phyloP scores from a whole-genome alignment of 23 red algal species.

The Gracilaria caudata region DNA sequence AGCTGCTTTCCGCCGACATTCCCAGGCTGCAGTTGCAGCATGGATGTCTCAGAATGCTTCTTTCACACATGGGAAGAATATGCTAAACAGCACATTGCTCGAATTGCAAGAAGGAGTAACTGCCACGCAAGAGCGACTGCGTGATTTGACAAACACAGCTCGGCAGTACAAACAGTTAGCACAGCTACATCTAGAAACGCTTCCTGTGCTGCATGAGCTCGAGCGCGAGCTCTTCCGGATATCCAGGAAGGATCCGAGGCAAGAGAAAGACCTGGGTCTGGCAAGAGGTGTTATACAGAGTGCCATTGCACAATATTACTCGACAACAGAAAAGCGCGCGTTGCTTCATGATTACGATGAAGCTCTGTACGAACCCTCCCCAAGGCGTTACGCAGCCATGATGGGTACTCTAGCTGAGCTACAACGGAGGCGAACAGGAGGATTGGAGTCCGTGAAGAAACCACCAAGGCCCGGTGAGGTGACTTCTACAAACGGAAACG shows the following conservation, averaged over 20 bases:
- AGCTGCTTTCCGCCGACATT: not conserved
- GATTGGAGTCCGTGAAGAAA: not conserved
- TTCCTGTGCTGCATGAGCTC: slow-evolving; percentile 54
- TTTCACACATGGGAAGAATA: slow-evolving; percentile 18
- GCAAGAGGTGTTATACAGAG: slow-evolving; percentile 64
- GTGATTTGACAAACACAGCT: slow-evolving; percentile 46
- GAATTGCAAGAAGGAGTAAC: slow-evolving; percentile 59
- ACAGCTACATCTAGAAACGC: slow-evolving; percentile 40
- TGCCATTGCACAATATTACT: slow-evolving; percentile 66
- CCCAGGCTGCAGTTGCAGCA: slow-evolving; percentile 23
- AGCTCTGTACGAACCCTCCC: slow-evolving; percentile 42
- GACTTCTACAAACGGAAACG: slow-evolving; percentile 10
- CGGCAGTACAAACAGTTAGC: slow-evolving; percentile 57
- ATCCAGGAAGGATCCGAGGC: slow-evolving; percentile 24
- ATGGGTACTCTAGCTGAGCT: slow-evolving; percentile 26
- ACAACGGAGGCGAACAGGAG: slow-evolving; percentile 21
- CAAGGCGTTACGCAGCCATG: slow-evolving; percentile 45
- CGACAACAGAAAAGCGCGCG: slow-evolving; percentile 27
- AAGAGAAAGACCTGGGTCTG: not conserved
- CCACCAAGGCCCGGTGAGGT: not conserved
- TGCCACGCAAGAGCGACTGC: slow-evolving; percentile 50
- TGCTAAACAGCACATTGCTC: slow-evolving; percentile 26
- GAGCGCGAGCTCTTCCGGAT: slow-evolving; percentile 57
- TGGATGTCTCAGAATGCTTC: slow-evolving; percentile 34
- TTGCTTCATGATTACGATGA: slow-evolving; percentile 41